Evolutionary conservation across 805 yeast species (phyloP).

Genomic region (Sporopachydermia quercuum): DNA sequence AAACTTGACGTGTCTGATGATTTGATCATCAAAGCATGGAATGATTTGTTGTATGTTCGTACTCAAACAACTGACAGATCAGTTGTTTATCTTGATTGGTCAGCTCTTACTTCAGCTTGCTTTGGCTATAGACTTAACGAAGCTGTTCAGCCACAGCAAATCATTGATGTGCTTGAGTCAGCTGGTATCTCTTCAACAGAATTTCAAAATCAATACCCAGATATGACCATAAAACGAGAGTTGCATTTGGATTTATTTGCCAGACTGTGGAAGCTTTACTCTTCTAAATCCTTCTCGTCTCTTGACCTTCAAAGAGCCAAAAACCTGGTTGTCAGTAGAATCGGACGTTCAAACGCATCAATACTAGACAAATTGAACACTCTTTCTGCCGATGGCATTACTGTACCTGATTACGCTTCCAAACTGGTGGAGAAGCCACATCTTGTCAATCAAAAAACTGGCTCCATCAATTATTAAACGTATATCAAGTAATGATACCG

Average conservation of each 20-base stretch:
- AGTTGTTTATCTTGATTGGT: not conserved
- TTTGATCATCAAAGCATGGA: slow-evolving; percentile 46
- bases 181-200: not conserved
- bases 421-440: not conserved
- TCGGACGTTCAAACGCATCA: not conserved
- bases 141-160: not conserved
- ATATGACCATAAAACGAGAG: not conserved
- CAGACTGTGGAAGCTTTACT: not conserved
- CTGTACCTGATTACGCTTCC: not conserved
- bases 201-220: too few relatives aligned
- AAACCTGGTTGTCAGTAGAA: not conserved
- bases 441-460: not conserved
- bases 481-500: too few relatives aligned
- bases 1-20: slow-evolving; percentile 36
- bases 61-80: slow-evolving; percentile 4
- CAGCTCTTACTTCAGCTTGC: not conserved
- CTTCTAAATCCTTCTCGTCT: not conserved
- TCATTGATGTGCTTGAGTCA: not conserved
- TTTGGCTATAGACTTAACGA: not conserved
- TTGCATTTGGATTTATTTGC: not conserved
- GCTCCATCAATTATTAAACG: not conserved
- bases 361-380: not conserved
- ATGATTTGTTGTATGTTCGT: slow-evolving; percentile 23
- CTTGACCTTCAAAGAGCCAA: not conserved
- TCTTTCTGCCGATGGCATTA: not conserved